phyloP scores from a whole-genome alignment of 345 rosid species.

The Syzygium aqueum region DNA sequence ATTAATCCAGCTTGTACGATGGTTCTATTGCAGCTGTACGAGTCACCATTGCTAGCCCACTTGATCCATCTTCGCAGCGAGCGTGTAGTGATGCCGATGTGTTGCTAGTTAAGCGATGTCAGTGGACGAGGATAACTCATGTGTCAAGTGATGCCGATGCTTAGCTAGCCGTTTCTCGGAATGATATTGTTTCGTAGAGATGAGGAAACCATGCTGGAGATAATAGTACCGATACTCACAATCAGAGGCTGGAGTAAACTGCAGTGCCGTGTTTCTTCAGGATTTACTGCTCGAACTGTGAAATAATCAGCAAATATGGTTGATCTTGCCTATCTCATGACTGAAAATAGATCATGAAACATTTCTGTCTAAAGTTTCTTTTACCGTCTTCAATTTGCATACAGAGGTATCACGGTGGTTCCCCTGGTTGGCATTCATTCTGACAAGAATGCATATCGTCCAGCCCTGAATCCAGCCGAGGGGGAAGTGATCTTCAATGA shows the following conservation, averaged over 20 bases:
- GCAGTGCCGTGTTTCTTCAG: background rate
- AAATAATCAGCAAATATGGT: background rate
- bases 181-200: background rate
- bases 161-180: background rate
- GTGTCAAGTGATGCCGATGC: accelerated
- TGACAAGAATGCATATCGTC: conserved; percentile 35
- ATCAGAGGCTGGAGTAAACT: background rate
- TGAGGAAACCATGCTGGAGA: background rate
- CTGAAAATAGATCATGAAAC: background rate
- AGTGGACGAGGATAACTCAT: too few relatives aligned
- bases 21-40: background rate
- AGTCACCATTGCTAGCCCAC: background rate
- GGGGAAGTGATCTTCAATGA: conserved; percentile 60
- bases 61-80: accelerated
- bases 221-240: background rate
- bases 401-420: conserved; percentile 34
- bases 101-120: too few relatives aligned
- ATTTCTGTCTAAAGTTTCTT: background rate
- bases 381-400: conserved; percentile 2
- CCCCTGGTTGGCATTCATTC: conserved; percentile 49
- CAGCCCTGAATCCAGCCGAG: conserved; percentile 37
- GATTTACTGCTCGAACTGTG: background rate
- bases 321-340: background rate
- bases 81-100: background rate
- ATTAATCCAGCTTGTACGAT: background rate